Evolutionary conservation across 2,329 filamentous ascomycete genomes (phyloP), one percentile per base, ranked within the genome.

Genomic region (Dactylellina sp.): DNA sequence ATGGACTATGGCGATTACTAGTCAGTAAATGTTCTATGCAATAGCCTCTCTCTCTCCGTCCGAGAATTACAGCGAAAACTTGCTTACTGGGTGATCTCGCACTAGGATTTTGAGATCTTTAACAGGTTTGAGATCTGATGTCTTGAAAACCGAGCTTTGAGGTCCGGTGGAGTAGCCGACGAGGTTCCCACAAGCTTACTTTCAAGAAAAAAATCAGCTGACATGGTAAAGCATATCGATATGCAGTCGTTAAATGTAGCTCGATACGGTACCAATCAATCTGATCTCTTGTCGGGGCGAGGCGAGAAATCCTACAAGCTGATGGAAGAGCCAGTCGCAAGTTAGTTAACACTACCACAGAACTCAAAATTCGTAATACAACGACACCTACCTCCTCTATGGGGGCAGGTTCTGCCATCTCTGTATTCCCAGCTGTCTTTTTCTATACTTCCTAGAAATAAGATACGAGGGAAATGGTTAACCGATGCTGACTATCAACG

Each of bases 241-340:
- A 14, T 9, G 9, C 5, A 37, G 37, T 32, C 39, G 44, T 55
- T 37, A 42, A 25, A 20, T 7, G 22, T 37, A 6, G 47, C n/a
- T 53, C 25, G 62, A 61, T 63, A 57, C 76, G 82, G 78, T 83
- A 91, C 89, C 89, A 77, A 94, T 86, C 80, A 92, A 89, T 78
- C 95, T 89, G 76, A 98, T 92, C 80, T 97, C 91, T 44, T 92
- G 92, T 80, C 96, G 97, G 72, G 91, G 91, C 83, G 96, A 90
- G 81, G 91, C 90, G 71, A 98, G 91, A 82, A 98, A 97, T 81
- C 93, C 92, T 75, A 97, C 92, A 61, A 97, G 88, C 92, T 96
- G 14, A 28, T 52, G 7, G 42, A 22, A 50, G 20, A 37, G 32
- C n/a, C 28, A n/a, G 22, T n/a, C n/a, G n/a, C n/a, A n/a, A n/a